phyloP scores from a whole-genome alignment of 495 filamentous ascomycete genomes.

The Hypoxylon intermedium region DNA sequence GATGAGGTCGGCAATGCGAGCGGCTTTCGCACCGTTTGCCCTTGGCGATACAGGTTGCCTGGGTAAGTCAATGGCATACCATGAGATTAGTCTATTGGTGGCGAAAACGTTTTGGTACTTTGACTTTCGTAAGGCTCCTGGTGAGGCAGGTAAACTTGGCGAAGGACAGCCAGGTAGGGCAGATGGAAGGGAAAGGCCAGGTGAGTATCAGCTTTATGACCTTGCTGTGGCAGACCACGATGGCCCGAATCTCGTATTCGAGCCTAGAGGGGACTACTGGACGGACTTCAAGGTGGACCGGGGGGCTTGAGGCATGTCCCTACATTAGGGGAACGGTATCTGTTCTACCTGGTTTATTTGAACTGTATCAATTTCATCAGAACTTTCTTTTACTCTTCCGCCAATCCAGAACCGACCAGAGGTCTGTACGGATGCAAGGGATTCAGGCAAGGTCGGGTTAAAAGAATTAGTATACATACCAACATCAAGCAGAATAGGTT shows the following conservation, averaged over 20 bases:
- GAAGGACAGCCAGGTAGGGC: conserved; percentile 4
- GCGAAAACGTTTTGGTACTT: conserved; percentile 43
- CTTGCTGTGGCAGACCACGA: conserved; percentile 29
- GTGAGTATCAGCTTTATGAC: conserved; percentile 32
- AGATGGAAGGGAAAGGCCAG: conserved; percentile 6
- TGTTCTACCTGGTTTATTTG: too few species aligned
- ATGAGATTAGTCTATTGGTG: conserved; percentile 43
- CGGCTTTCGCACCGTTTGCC: neutral
- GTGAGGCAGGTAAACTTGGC: conserved; percentile 15
- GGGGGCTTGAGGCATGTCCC: neutral
- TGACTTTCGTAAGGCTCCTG: conserved; percentile 37
- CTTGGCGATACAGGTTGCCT: conserved; percentile 40
- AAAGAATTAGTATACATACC: too few species aligned
- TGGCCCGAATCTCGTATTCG: conserved; percentile 43
- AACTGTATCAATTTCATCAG: too few species aligned
- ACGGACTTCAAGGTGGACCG: neutral
- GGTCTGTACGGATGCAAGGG: too few species aligned
- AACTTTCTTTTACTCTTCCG: too few species aligned
- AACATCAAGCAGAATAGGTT: too few species aligned
- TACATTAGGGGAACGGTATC: too few species aligned
- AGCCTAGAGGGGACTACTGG: neutral
- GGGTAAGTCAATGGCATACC: conserved; percentile 52
- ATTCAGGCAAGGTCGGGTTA: too few species aligned
- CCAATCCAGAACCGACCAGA: too few species aligned
- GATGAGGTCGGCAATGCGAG: neutral